These are phyloP conservation scores for Sarcodon aspratus DNA, from an alignment of 768 basidiomycete genomes.

Conservation along the genomic window DNA sequence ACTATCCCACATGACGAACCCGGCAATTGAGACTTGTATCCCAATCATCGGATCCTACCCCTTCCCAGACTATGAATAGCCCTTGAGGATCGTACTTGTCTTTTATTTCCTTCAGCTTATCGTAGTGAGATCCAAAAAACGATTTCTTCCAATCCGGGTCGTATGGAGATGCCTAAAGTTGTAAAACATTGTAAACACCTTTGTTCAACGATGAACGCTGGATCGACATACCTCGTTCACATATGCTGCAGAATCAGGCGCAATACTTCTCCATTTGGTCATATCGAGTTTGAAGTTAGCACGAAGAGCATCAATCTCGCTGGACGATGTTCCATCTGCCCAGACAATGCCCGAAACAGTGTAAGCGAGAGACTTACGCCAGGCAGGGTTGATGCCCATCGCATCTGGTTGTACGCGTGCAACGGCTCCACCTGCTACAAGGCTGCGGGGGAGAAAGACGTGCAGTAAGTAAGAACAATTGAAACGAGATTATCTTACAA, in stretches of 20 bases:
- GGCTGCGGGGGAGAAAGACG: constrained; percentile 14
- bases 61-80: too few relatives aligned
- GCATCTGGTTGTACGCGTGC: constrained; percentile 24
- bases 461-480: constrained; percentile 1
- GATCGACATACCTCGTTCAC: constrained; percentile 43
- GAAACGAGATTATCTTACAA: constrained; percentile 5
- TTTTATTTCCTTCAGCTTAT: too few relatives aligned
- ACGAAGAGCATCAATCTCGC: constrained; percentile 8
- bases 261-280: constrained; percentile 18
- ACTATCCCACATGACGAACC: too few relatives aligned
- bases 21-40: too few relatives aligned
- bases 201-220: too few relatives aligned
- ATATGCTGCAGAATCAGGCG: constrained; percentile 27
- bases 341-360: constrained; percentile 11
- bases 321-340: constrained; percentile 9
- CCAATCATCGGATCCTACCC: too few relatives aligned
- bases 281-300: constrained; percentile 10
- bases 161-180: too few relatives aligned
- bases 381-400: constrained; percentile 34
- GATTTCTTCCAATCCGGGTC: too few relatives aligned
- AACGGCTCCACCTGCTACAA: constrained; percentile 34
- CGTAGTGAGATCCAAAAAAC: too few relatives aligned
- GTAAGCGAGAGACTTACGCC: constrained; percentile 30
- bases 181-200: too few relatives aligned
- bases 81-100: too few relatives aligned